These are phyloP conservation scores for Microstegium vimineum DNA, from an alignment of 176 grass and related monocot species.

Conservation along the genomic window DNA sequence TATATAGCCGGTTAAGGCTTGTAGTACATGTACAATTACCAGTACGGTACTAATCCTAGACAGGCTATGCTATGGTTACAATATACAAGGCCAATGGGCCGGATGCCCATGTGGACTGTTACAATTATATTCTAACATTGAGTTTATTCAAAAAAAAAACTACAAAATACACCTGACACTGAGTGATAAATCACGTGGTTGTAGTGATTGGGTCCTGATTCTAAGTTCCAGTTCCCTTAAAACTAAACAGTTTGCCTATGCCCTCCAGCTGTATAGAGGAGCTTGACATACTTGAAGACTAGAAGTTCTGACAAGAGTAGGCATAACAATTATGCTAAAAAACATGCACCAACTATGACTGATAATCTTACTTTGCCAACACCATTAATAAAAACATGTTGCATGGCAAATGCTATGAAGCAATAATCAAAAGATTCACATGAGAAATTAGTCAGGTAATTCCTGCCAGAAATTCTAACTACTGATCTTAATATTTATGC, in stretches of 20 bases:
- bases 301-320: conserved; percentile 5
- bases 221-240: neutral
- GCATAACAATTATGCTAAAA: neutral
- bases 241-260: neutral
- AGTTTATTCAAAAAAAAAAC: neutral
- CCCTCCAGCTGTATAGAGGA: neutral
- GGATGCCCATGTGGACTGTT: too few relatives aligned
- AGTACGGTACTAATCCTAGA: too few relatives aligned
- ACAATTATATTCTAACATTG: too few relatives aligned
- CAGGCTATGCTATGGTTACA: too few relatives aligned
- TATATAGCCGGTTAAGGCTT: too few relatives aligned
- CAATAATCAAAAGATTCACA: neutral
- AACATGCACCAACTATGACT: neutral
- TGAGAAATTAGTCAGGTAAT: neutral
- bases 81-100: too few relatives aligned
- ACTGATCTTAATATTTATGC: conserved; percentile 6
- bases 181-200: neutral
- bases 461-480: conserved; percentile 1
- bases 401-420: neutral
- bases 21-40: too few relatives aligned
- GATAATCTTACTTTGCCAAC: conserved; percentile 15
- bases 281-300: neutral
- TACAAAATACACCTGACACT: neutral
- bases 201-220: neutral
- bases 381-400: neutral